Evolutionary conservation across 2,329 filamentous ascomycete genomes (phyloP).

Genomic region (Alternaria sp.): DNA sequence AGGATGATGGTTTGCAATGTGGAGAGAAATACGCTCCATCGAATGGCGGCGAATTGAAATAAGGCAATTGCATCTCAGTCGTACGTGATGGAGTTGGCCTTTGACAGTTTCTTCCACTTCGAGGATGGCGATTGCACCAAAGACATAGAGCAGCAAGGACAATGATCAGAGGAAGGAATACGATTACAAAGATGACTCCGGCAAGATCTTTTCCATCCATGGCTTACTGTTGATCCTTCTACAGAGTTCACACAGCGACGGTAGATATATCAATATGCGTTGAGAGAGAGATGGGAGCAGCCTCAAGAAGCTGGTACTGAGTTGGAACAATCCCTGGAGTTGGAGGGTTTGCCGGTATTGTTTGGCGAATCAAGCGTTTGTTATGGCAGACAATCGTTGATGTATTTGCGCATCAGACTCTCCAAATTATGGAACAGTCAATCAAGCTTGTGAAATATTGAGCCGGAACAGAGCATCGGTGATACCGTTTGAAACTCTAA

Average conservation of each 20-base stretch:
- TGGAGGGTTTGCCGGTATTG: not conserved
- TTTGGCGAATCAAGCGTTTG: not conserved
- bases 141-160: not conserved
- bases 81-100: not conserved
- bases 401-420: not conserved
- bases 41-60: not conserved
- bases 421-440: not conserved
- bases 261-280: not conserved
- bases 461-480: not conserved
- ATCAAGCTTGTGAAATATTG: not conserved
- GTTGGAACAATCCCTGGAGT: not conserved
- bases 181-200: not conserved
- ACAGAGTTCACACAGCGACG: not conserved
- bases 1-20: not conserved
- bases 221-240: not conserved
- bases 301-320: not conserved
- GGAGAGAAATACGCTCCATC: not conserved
- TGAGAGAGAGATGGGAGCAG: not conserved
- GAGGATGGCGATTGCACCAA: not conserved
- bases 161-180: not conserved
- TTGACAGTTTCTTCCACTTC: not conserved
- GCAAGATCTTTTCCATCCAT: not conserved
- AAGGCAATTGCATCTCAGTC: not conserved
- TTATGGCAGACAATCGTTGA: not conserved
- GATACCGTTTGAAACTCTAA: not conserved